These are phyloP conservation scores for Leccinum longicurvipes DNA, from an alignment of 768 basidiomycete species.

Conservation along the genomic window DNA sequence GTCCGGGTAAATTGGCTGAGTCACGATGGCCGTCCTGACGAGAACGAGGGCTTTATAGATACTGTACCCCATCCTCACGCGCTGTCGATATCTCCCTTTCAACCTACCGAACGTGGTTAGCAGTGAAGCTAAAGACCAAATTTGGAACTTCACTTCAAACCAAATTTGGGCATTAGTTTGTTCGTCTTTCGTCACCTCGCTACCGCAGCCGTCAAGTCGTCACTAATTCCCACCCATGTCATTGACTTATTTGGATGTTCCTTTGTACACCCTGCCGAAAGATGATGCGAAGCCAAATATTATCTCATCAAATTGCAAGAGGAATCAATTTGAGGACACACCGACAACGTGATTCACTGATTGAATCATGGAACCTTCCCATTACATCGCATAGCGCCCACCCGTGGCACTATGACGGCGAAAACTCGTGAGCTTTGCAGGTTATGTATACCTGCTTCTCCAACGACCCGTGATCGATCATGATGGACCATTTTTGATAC, in stretches of 20 bases:
- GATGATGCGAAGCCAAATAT: background rate
- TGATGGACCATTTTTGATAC: background rate
- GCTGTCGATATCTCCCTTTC: conserved; percentile 17
- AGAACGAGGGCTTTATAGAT: conserved; percentile 24
- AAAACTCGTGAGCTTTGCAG: background rate
- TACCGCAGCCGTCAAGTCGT: background rate
- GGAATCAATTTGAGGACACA: background rate
- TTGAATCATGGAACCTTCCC: conserved; percentile 3
- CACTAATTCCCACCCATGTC: background rate
- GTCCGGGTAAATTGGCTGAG: conserved; percentile 16
- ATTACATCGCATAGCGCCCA: background rate
- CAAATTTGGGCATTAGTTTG: conserved; percentile 29
- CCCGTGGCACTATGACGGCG: background rate
- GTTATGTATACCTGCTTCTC: background rate
- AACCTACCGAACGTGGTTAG: conserved; percentile 27
- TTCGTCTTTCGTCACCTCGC: conserved; percentile 8
- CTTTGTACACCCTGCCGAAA: conserved; percentile 18
- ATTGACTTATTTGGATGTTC: conserved; percentile 15
- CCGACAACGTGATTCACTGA: background rate
- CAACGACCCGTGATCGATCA: background rate
- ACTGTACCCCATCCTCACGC: conserved; percentile 1
- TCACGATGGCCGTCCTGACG: background rate
- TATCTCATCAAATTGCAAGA: background rate
- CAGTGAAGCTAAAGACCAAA: conserved; percentile 14
- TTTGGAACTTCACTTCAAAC: conserved; percentile 24